Base-by-base conservation (phyloP, 768 basidiomycete species). In the Krasilnikovozyma curviuscula region DNA sequence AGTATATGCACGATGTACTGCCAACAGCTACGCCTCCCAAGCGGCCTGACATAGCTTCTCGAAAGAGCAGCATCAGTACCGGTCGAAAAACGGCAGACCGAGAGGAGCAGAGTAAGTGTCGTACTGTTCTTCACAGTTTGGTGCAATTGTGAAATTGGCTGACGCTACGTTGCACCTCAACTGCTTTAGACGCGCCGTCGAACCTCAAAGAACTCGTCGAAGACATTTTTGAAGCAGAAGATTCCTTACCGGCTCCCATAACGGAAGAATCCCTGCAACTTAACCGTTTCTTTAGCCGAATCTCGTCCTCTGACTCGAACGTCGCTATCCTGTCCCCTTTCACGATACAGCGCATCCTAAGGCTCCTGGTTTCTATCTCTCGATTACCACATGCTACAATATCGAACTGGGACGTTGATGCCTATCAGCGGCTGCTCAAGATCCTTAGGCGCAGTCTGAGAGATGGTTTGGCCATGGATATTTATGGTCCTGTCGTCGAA, bases 221-320 rank as follows among this genome's bases (percentile, higher is more conserved):
- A 54, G 85, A 91, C 46, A 72, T 93, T 14, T 81, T 91, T 48
- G 78, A 81, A 53, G 77, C 81, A 0, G 78, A 83, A 56, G 86
- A 88, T 59, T 61, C 70, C 0, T 66, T 84, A 14, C 71, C 78
- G 3, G 66, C 79, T 69, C 59, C 86, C 77, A 63, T 86, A 76
- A 21, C 66, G 66, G 7, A n/a, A 42, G 44, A 33, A 42, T 47
- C 40, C 13, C 61, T 27, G 48, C 42, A 7, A 41, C 49, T 7
- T 54, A 57, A 19, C 82, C 83, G 0, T 70, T 76, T 16, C 67
- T 86, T 19, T 70, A 73, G 42, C 67, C 74, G 1, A 62, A 60
- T 21, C 56, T 77, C 27, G 69, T 86, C 31, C 71, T 71, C 41
- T n/a, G n/a, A n/a, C n/a, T n/a, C n/a, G n/a, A n/a, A n/a, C n/a